phyloP scores from a whole-genome alignment of 1,284 basidiomycete genomes.

The Leccinum insigne region DNA sequence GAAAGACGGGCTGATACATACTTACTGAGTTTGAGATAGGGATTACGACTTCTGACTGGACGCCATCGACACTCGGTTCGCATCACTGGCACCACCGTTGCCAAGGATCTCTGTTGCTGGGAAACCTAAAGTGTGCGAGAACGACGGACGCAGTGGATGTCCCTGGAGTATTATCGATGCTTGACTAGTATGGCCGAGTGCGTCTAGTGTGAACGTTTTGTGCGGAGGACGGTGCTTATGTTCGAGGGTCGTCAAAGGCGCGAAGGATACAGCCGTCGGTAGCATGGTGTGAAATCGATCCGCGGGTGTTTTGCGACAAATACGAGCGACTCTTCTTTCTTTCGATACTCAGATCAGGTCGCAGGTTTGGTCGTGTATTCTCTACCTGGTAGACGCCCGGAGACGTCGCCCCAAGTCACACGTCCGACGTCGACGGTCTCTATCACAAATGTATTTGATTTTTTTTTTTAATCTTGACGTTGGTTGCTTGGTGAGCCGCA shows the following conservation, averaged over 20 bases:
- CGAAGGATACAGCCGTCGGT: not conserved
- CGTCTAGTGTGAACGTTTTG: not conserved
- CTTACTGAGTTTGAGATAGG: not conserved
- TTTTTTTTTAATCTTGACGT: too few relatives aligned
- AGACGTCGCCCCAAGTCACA: not conserved
- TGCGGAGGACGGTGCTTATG: not conserved
- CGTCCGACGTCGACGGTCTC: not conserved
- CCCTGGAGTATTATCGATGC: constrained; percentile 4
- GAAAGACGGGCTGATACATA: not conserved
- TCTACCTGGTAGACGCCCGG: not conserved
- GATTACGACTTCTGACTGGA: not conserved
- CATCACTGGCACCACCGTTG: not conserved
- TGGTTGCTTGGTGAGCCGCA: too few relatives aligned
- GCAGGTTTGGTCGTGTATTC: not conserved
- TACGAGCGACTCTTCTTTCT: not conserved
- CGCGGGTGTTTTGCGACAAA: constrained; percentile 5
- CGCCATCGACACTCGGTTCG: not conserved
- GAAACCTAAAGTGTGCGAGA: constrained; percentile 3
- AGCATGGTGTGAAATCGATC: constrained; percentile 2
- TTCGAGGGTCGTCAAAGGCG: constrained; percentile 3
- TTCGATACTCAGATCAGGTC: not conserved
- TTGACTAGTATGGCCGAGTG: not conserved
- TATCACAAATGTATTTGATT: not conserved
- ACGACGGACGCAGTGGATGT: not conserved
- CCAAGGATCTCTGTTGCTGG: not conserved